Evolutionary conservation across 2,329 filamentous ascomycete species (phyloP).

Genomic region (Pyrenophora tritici-repentis): DNA sequence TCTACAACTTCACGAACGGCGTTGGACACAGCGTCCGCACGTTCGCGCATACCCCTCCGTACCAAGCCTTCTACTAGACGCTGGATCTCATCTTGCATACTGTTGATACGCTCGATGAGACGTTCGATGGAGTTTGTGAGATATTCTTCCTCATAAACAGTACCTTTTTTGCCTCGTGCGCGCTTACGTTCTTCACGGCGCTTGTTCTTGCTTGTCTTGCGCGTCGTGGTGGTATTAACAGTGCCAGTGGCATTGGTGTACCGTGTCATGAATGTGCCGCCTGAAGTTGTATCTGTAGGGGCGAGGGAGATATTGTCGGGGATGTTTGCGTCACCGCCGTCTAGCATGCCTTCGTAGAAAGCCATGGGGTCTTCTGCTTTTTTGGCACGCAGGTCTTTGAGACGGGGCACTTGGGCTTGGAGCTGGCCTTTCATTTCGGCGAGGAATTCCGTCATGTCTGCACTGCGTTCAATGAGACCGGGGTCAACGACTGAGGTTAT

Average conservation of each 20-base stretch:
- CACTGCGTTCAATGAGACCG: slow-evolving; percentile 79
- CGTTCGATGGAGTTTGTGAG: slow-evolving; percentile 84
- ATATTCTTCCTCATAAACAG: slow-evolving; percentile 97
- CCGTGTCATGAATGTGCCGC: slow-evolving; percentile 83
- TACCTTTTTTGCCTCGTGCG: slow-evolving; percentile 91
- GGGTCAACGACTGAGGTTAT: slow-evolving; percentile 73
- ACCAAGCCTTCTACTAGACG: slow-evolving; percentile 77
- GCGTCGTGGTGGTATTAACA: slow-evolving; percentile 71
- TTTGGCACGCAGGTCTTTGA: slow-evolving; percentile 78
- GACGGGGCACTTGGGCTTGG: slow-evolving; percentile 80
- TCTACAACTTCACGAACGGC: slow-evolving; percentile 75
- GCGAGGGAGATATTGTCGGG: slow-evolving; percentile 94
- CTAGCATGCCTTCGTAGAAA: slow-evolving; percentile 75
- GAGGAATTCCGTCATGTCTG: slow-evolving; percentile 84
- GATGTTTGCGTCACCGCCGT: slow-evolving; percentile 62
- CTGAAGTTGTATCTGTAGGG: slow-evolving; percentile 79
- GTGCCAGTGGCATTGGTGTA: slow-evolving; percentile 83
- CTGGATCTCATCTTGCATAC: slow-evolving; percentile 71
- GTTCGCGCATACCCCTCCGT: slow-evolving; percentile 83
- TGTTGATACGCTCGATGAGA: slow-evolving; percentile 80
- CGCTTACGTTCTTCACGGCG: slow-evolving; percentile 92
- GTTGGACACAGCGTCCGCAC: slow-evolving; percentile 76
- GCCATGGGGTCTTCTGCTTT: slow-evolving; percentile 83
- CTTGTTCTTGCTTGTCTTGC: slow-evolving; percentile 86
- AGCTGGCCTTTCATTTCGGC: slow-evolving; percentile 91